Evolutionary conservation across 1,139 yeast genomes (phyloP), one percentile per base, ranked within the genome.

Genomic region (Geotrichum histeridarum): DNA sequence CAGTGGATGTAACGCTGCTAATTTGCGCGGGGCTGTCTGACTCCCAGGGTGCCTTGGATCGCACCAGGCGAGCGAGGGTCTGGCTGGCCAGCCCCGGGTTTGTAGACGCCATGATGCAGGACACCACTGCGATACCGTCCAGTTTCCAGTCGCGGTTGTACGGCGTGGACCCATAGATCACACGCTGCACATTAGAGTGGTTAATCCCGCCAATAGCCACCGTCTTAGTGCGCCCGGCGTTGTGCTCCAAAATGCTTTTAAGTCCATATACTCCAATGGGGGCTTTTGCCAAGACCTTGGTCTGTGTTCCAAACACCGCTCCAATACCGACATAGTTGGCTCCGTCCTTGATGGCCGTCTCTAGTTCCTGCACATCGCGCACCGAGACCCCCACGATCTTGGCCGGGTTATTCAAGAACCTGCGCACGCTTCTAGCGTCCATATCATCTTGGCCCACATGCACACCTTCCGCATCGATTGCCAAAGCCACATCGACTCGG

Each of bases 371-470:
- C 0, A 75, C 75, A 43, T 74, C 75, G 6, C 84, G 80, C 43
- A 88, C 86, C 42, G 93, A 83, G 53, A 91, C 83, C 1, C 98
- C 98, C 46, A 91, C 68, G 57, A 91, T 84, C 71, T 84, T 88
- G 56, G 80, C 75, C 0, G 83, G 79, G 0, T 96, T 96, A 27
- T 91, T 69, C 42, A 87, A 64, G 61, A 74, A 67, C 33, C 49
- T 11, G 42, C 97, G 70, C 0, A 81, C 94, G 31, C 76, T 60
- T 1, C 69, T 68, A 1, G 85, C 84, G 44, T 72, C 74, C 88
- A 91, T 86, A 66, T 91, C 98, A 56, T 85, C 93, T 68, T 90
- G 97, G 1, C 98, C 98, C 18, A 91, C 89, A 71, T 91, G 98
- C 14, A 91, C 85, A 37, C 96, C 96, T 57, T 90, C 96, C 0